These are phyloP conservation scores for Fusarium napiforme DNA, from an alignment of 2,329 filamentous ascomycete genomes.

Conservation along the genomic window DNA sequence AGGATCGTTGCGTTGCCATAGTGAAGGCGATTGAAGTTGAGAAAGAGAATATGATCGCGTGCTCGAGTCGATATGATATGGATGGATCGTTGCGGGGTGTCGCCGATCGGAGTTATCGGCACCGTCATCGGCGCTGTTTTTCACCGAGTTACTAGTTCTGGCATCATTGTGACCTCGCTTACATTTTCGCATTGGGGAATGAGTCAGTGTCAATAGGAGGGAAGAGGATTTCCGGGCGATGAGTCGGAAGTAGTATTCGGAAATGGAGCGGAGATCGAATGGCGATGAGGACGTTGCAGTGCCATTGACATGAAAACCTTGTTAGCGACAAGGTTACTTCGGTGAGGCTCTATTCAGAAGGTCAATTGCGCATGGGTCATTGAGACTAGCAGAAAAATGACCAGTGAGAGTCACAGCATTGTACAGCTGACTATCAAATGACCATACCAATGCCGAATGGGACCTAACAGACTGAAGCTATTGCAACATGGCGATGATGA, in stretches of 20 bases:
- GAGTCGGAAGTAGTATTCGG: conserved; percentile 1
- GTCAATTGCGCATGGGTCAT: not conserved
- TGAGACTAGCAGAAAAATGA: not conserved
- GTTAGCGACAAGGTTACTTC: not conserved
- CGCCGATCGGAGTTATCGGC: conserved; percentile 28
- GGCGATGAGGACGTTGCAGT: not conserved
- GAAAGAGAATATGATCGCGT: not conserved
- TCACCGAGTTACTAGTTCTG: conserved; percentile 23
- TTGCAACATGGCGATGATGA: not conserved
- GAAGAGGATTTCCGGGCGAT: not conserved
- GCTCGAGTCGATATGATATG: not conserved
- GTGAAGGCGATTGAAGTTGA: not conserved
- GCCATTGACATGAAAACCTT: not conserved
- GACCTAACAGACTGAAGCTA: not conserved
- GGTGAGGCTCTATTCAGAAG: not conserved
- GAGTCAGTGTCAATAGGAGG: not conserved
- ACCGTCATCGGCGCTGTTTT: conserved; percentile 23
- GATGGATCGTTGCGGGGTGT: conserved; percentile 19
- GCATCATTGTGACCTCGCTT: conserved; percentile 10
- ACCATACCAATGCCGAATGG: no score
- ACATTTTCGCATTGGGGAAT: not conserved
- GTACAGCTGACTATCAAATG: not conserved
- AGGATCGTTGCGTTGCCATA: conserved; percentile 19
- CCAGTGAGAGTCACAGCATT: not conserved
- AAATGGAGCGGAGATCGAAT: conserved; percentile 3